Percentiles rank a stretch among this genome's conserved stretches.
These are phyloP conservation scores for Rhododendron griersonianum DNA, from an alignment of 148 eudicot species.

Conservation along the genomic window DNA sequence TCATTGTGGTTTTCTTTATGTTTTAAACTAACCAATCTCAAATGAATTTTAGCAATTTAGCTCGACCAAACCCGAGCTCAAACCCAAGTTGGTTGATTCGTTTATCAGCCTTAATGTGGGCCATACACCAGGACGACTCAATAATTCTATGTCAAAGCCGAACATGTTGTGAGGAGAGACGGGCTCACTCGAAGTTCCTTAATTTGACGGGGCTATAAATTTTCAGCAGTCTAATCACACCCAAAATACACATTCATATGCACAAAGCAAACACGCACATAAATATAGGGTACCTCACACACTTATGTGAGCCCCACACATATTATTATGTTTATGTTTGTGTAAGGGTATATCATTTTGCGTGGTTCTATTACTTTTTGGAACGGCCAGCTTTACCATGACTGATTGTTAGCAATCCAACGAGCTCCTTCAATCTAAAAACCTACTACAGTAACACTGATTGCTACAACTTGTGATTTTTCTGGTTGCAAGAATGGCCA, in stretches of 20 bases:
- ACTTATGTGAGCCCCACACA: not conserved
- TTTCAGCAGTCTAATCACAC: too few species aligned
- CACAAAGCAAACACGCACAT: too few species aligned
- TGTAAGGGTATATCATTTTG: not conserved
- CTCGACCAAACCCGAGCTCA: not conserved
- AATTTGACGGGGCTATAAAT: too few species aligned
- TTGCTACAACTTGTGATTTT: too few species aligned
- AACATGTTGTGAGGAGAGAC: too few species aligned
- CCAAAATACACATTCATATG: too few species aligned
- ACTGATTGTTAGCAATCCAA: too few species aligned
- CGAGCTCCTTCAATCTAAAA: not conserved
- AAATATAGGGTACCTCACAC: not conserved
- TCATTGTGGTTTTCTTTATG: too few species aligned
- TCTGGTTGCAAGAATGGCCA: not conserved
- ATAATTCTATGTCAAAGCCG: too few species aligned
- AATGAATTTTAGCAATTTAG: not conserved
- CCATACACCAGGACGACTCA: not conserved
- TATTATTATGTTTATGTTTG: not conserved
- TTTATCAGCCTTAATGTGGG: not conserved
- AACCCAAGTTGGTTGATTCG: not conserved
- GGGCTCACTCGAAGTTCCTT: too few species aligned
- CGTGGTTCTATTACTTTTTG: too few species aligned
- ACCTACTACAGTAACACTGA: not conserved
- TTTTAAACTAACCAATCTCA: not conserved
- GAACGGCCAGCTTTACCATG: not conserved